Evolutionary conservation across 192 early-diverging fungal species (phyloP).

Genomic region (Backusella australiensis): DNA sequence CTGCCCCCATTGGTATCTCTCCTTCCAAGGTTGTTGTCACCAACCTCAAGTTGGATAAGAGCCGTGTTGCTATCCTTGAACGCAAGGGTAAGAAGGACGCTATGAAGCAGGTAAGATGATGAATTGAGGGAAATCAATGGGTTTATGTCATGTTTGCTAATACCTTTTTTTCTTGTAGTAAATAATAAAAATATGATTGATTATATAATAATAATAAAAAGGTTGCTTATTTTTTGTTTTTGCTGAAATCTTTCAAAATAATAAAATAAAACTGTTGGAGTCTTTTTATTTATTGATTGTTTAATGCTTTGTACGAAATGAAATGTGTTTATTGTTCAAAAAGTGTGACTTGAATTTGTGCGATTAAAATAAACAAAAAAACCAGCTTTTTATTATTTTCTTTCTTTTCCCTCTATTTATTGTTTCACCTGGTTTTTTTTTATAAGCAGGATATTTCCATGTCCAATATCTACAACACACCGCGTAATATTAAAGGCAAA

Average conservation of each 20-base stretch:
- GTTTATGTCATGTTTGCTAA: not conserved
- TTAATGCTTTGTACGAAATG: too few species aligned
- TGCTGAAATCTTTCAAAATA: too few species aligned
- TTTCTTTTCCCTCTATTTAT: not conserved
- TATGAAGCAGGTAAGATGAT: conserved; percentile 35
- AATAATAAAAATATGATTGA: not conserved
- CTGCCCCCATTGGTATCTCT: conserved; percentile 90
- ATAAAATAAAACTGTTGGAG: too few species aligned
- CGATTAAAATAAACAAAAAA: not conserved
- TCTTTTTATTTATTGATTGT: too few species aligned
- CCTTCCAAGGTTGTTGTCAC: conserved; percentile 99
- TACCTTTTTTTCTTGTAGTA: not conserved
- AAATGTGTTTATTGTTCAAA: too few species aligned
- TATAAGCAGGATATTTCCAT: not conserved
- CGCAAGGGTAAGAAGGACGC: conserved; percentile 66
- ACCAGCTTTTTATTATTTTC: too few species aligned
- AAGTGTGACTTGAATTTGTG: too few species aligned
- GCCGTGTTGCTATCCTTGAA: conserved; percentile 85
- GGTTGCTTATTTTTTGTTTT: not conserved
- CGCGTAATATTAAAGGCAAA: not conserved
- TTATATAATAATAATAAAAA: not conserved
- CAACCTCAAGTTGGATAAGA: conserved; percentile 95
- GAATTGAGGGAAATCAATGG: too few species aligned
- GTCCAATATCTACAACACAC: conserved; percentile 16
- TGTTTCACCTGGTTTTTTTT: too few species aligned